Conservation (phyloP, 1,139 yeast genomes). For the Candida neerlandica region DNA sequence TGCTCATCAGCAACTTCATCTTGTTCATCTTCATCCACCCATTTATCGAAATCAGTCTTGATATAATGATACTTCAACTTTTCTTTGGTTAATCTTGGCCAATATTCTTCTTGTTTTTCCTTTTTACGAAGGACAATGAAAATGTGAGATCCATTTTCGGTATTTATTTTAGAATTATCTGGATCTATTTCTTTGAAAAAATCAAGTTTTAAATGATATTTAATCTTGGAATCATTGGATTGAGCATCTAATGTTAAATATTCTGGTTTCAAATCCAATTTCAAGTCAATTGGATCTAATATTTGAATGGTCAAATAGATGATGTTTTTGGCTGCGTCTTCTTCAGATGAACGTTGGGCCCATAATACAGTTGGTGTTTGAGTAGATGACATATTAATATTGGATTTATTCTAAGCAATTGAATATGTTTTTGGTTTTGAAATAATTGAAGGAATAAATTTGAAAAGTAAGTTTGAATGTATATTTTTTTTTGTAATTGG, state of each 20-base stretch:
- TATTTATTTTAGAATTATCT: slow-evolving; percentile 61
- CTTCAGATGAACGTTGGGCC: slow-evolving; percentile 92
- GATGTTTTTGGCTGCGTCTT: slow-evolving; percentile 72
- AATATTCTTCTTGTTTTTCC: slow-evolving; percentile 67
- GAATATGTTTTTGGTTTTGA: background rate
- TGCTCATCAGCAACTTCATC: slow-evolving; percentile 59
- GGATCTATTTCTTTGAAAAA: slow-evolving; percentile 74
- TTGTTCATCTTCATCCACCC: slow-evolving; percentile 97
- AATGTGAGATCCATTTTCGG: slow-evolving; percentile 68
- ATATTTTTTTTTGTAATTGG: background rate
- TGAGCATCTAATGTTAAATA: slow-evolving; percentile 61
- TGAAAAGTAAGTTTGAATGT: background rate
- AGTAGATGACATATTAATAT: background rate
- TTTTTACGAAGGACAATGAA: slow-evolving; percentile 74
- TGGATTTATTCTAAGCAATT: background rate
- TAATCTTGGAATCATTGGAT: slow-evolving; percentile 42
- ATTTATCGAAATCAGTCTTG: slow-evolving; percentile 93
- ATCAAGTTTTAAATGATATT: slow-evolving; percentile 65
- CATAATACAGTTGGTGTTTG: slow-evolving; percentile 60
- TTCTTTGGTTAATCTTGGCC: slow-evolving; percentile 89
- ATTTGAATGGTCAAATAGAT: slow-evolving; percentile 74
- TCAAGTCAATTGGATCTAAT: slow-evolving; percentile 67
- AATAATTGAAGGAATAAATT: background rate
- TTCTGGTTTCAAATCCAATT: slow-evolving; percentile 63
- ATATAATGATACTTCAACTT: slow-evolving; percentile 71